phyloP scores from a whole-genome alignment of 1,139 yeast genomes.

The Blastobotrys buckinghamii region DNA sequence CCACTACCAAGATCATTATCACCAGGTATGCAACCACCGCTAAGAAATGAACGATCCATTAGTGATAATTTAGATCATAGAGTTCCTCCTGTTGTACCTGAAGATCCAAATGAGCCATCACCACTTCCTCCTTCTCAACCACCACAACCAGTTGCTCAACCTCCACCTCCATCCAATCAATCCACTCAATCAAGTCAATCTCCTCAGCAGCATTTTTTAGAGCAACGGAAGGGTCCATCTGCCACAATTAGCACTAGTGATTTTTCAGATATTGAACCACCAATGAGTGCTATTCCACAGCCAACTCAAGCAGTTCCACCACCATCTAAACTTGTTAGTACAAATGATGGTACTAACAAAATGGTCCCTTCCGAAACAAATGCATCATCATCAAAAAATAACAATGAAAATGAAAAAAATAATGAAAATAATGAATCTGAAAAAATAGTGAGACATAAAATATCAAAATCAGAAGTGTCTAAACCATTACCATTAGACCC shows the following conservation, averaged over 20 bases:
- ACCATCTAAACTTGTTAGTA: neutral
- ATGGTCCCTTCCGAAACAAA: neutral
- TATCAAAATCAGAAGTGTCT: conserved; percentile 5
- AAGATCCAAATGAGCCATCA: neutral
- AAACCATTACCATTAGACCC: conserved; percentile 20
- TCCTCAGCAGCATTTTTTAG: neutral
- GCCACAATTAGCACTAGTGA: neutral
- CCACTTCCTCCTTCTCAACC: too few species aligned
- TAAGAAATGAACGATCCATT: neutral
- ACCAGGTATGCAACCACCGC: neutral
- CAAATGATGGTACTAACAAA: neutral
- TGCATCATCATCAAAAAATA: neutral
- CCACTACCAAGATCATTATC: conserved; percentile 4
- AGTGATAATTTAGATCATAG: neutral
- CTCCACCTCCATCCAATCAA: too few species aligned
- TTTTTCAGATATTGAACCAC: neutral
- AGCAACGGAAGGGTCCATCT: neutral
- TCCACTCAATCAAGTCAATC: neutral
- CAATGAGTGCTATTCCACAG: too few species aligned
- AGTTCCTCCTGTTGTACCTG: neutral
- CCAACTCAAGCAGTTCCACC: too few species aligned
- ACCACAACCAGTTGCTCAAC: too few species aligned
- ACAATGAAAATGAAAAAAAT: too few species aligned
- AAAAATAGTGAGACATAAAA: too few species aligned
- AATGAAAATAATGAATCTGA: too few species aligned